These are phyloP conservation scores for Cryptosporidium parvum DNA, from an alignment of 169 alveolate genomes.

Conservation along the genomic window DNA sequence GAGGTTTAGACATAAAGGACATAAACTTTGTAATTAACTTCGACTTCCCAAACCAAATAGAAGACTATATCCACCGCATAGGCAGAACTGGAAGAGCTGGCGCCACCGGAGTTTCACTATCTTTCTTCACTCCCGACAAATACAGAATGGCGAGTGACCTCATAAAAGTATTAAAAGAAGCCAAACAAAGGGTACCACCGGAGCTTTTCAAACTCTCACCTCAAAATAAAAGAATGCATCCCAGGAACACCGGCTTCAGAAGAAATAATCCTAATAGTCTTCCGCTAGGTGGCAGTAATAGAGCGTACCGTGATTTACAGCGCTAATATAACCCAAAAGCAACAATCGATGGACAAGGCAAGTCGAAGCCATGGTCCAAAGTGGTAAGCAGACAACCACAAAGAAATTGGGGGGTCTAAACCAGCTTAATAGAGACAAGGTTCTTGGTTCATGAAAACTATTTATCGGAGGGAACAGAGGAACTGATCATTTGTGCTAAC, in stretches of 20 bases:
- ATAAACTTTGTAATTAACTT: conserved; percentile 96
- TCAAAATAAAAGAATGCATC: not conserved
- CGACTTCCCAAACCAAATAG: conserved; percentile 98
- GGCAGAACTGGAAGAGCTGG: conserved; percentile 98
- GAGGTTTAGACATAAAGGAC: conserved; percentile 99
- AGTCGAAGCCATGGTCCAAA: not conserved
- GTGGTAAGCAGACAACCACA: not conserved
- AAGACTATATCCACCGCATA: conserved; percentile 98
- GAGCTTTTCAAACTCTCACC: conserved; percentile 84
- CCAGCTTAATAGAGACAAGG: not conserved
- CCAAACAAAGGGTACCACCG: conserved; percentile 92
- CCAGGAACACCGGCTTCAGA: not conserved
- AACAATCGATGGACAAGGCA: not conserved
- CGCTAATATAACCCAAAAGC: conserved; percentile 2
- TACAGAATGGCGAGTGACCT: conserved; percentile 92
- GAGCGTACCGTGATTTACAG: not conserved
- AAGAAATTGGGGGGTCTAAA: not conserved
- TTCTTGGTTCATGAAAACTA: not conserved
- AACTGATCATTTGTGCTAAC: not conserved
- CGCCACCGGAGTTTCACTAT: conserved; percentile 90
- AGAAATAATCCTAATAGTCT: conserved; percentile 36
- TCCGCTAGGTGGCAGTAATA: not conserved
- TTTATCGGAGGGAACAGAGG: not conserved
- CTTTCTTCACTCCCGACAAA: conserved; percentile 93
- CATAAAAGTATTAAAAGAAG: conserved; percentile 92